These are phyloP conservation scores for Hyparrhenia diplandra DNA, from an alignment of 176 grass and related monocot species.

Conservation along the genomic window DNA sequence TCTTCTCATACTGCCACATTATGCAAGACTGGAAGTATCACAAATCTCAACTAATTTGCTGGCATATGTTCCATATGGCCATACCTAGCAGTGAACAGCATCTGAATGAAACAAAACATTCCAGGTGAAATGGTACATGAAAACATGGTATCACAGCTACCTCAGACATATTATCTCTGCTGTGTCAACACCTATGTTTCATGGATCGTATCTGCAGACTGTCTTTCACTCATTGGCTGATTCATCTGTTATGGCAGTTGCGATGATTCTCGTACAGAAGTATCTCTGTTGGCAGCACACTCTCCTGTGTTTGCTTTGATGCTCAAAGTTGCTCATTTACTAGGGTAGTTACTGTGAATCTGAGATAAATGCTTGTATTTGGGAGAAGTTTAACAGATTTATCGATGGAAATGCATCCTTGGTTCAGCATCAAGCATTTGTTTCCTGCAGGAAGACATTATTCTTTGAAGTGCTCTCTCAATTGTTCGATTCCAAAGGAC, in stretches of 20 bases:
- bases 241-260: not conserved
- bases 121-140: not conserved
- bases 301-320: slow-evolving; percentile 2
- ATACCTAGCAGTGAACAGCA: not conserved
- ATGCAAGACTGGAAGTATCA: not conserved
- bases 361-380: not conserved
- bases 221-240: not conserved
- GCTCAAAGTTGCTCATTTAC: not conserved
- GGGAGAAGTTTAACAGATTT: not conserved
- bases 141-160: not conserved
- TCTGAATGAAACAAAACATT: not conserved
- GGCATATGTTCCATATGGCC: not conserved
- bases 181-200: not conserved
- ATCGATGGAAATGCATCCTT: not conserved
- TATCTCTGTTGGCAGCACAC: not conserved
- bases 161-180: not conserved
- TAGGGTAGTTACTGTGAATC: not conserved
- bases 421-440: not conserved
- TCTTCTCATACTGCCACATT: not conserved
- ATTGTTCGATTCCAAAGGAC: not conserved
- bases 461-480: not conserved
- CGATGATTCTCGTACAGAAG: not conserved
- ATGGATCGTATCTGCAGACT: slow-evolving; percentile 15
- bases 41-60: not conserved
- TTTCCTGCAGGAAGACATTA: not conserved